phyloP scores from a whole-genome alignment of 306 rosid genomes.

The Corylus heterophylla region DNA sequence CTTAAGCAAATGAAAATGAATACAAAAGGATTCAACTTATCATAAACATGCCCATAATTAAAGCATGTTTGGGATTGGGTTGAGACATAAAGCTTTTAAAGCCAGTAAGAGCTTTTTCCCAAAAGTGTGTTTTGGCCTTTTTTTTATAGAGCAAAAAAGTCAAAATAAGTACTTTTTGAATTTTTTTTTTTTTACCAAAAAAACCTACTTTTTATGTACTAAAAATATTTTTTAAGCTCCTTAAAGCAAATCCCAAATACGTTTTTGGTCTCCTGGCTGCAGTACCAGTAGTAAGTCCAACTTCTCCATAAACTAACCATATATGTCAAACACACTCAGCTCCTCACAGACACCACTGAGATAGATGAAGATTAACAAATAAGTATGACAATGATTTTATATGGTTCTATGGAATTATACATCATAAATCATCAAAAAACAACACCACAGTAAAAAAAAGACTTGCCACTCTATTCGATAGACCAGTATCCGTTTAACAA shows the following conservation, averaged over 20 bases:
- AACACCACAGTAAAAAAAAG: neutral
- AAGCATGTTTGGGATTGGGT: neutral
- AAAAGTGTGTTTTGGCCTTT: too few relatives aligned
- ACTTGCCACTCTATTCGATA: neutral
- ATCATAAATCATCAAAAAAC: neutral
- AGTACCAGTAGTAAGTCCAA: neutral
- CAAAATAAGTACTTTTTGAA: too few relatives aligned
- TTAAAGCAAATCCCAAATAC: too few relatives aligned
- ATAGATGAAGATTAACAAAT: neutral
- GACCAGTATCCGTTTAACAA: neutral
- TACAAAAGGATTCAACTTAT: neutral
- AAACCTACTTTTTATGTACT: too few relatives aligned
- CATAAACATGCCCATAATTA: neutral
- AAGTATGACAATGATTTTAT: neutral
- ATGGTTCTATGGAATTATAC: neutral
- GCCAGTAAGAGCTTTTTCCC: too few relatives aligned
- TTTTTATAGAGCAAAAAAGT: too few relatives aligned
- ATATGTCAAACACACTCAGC: neutral
- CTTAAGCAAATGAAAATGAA: neutral
- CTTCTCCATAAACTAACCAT: neutral
- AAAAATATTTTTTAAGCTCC: too few relatives aligned
- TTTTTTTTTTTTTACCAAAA: too few relatives aligned
- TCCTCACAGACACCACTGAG: neutral
- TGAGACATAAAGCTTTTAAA: too few relatives aligned
- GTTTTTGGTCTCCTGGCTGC: neutral